These are phyloP conservation scores for Tetrahymena malaccensis DNA, from an alignment of 73 alveolate genomes.

Conservation along the genomic window DNA sequence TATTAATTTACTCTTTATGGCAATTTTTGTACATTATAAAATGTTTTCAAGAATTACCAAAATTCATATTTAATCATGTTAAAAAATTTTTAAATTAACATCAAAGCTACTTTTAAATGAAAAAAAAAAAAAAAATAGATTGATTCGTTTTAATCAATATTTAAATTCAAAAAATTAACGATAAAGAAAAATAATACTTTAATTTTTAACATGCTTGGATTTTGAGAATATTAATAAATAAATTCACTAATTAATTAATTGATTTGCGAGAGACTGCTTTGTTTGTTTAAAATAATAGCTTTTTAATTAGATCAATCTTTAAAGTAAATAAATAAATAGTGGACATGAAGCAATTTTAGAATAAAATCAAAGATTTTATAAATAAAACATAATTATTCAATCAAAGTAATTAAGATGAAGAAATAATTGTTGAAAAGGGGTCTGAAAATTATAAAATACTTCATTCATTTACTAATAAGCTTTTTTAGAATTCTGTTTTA, in stretches of 20 bases:
- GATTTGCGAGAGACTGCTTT: too few relatives aligned
- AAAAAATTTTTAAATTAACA: too few relatives aligned
- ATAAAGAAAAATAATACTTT: too few relatives aligned
- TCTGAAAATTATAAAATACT: neutral
- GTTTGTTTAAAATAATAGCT: neutral
- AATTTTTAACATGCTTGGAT: neutral
- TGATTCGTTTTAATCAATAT: too few relatives aligned
- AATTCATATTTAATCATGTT: too few relatives aligned
- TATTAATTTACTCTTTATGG: too few relatives aligned
- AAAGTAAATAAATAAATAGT: neutral
- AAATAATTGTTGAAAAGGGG: neutral
- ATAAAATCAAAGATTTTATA: neutral
- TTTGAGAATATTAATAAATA: neutral
- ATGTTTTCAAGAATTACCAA: too few relatives aligned
- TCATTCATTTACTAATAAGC: neutral
- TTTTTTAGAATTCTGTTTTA: neutral
- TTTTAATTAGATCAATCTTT: too few relatives aligned
- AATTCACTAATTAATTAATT: too few relatives aligned
- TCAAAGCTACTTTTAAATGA: too few relatives aligned
- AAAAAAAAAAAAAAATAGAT: too few relatives aligned
- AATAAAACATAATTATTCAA: neutral
- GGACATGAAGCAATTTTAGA: neutral
- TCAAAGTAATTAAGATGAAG: neutral
- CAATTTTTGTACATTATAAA: too few relatives aligned
- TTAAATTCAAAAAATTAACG: neutral